These are phyloP conservation scores for Trametes versicolor DNA, from an alignment of 1,284 basidiomycete genomes.

Conservation along the genomic window DNA sequence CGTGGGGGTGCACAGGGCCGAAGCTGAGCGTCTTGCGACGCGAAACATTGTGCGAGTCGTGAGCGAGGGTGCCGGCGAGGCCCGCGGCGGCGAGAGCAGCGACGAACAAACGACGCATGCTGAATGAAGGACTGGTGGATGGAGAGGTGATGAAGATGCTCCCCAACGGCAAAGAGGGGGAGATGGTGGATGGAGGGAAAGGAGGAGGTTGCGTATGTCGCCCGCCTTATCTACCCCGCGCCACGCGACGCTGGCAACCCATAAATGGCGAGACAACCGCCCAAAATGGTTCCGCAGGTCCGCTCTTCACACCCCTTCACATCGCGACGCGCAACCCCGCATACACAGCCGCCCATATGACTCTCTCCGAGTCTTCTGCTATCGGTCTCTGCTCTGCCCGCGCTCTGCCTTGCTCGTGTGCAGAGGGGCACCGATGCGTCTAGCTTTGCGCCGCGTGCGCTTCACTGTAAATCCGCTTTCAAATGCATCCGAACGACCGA, in stretches of 20 bases:
- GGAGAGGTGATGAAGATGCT: constrained; percentile 24
- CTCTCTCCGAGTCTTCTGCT: constrained; percentile 10
- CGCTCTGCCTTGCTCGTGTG: not conserved
- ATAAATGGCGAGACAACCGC: constrained; percentile 24
- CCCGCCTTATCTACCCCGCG: constrained; percentile 35
- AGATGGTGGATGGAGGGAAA: constrained; percentile 37
- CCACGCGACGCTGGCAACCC: constrained; percentile 32
- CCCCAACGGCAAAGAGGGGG: constrained; percentile 37
- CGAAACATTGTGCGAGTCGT: constrained; percentile 41
- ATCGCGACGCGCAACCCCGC: constrained; percentile 13
- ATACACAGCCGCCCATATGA: constrained; percentile 18
- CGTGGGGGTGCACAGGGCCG: constrained; percentile 79
- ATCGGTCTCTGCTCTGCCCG: constrained; percentile 9
- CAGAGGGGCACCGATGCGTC: not conserved
- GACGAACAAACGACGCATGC: constrained; percentile 48
- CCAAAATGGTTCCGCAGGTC: constrained; percentile 23
- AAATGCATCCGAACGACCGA: constrained; percentile 10
- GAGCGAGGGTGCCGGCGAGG: constrained; percentile 43
- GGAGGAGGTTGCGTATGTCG: constrained; percentile 24
- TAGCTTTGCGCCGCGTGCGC: not conserved
- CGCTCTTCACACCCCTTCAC: constrained; percentile 22
- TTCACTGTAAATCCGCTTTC: constrained; percentile 2
- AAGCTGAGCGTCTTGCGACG: constrained; percentile 84
- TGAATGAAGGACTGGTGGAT: constrained; percentile 20
- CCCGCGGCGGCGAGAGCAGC: constrained; percentile 45